Evolutionary conservation across 176 grass and related monocot species (phyloP).

Genomic region (Musa itinerans): DNA sequence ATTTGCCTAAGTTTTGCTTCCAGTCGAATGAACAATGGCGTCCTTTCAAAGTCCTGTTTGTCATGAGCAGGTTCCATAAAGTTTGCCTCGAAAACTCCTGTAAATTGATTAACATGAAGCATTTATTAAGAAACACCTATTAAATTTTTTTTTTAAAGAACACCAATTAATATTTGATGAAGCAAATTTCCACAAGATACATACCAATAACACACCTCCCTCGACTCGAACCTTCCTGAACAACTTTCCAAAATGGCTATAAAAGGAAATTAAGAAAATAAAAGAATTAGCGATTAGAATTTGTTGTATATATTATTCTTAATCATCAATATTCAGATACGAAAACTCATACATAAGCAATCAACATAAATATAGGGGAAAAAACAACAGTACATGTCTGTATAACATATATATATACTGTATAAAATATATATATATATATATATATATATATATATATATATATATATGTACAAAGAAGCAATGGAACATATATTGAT

Average conservation of each 20-base stretch:
- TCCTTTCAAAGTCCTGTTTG: constrained; percentile 98
- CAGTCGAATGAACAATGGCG: constrained; percentile 74
- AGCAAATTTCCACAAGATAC: constrained; percentile 9
- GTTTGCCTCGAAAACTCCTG: constrained; percentile 95
- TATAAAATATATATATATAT: too few species aligned
- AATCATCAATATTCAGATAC: too few species aligned
- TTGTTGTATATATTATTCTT: not conserved
- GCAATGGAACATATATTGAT: too few species aligned
- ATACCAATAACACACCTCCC: constrained; percentile 88
- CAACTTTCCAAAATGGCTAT: constrained; percentile 96
- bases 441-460: too few species aligned
- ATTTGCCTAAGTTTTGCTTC: constrained; percentile 84
- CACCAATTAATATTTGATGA: constrained; percentile 7
- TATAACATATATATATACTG: too few species aligned
- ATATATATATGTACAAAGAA: too few species aligned
- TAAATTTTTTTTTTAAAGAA: not conserved
- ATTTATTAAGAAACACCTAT: constrained; percentile 11
- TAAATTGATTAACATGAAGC: constrained; percentile 23
- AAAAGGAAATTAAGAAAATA: not conserved
- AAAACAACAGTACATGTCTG: too few species aligned
- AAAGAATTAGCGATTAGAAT: not conserved
- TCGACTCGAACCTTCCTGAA: constrained; percentile 93
- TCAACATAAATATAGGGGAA: too few species aligned
- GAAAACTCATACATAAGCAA: too few species aligned
- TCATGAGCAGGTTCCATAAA: constrained; percentile 98